Percentiles rank a stretch among this genome's conserved stretches.
Conservation (phyloP, 139 green algal species). For the Ulvella scutata region DNA sequence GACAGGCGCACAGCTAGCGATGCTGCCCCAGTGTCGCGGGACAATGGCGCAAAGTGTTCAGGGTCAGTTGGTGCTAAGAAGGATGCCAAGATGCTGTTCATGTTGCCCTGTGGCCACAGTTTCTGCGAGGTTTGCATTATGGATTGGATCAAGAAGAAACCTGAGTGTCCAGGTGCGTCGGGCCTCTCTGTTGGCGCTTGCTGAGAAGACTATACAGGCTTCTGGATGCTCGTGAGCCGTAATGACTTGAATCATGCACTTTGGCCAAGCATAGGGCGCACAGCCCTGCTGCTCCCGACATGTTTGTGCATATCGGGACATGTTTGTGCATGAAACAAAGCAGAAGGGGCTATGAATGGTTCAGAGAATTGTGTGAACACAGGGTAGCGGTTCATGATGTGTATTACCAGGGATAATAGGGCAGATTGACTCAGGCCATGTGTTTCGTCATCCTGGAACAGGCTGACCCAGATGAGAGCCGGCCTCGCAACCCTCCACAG, state of each 20-base stretch:
- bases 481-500: no score
- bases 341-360: not conserved
- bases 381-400: not conserved
- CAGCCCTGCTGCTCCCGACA: no score
- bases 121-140: conserved; percentile 48
- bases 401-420: no score
- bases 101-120: conserved; percentile 37
- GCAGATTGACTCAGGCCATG: no score
- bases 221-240: not conserved
- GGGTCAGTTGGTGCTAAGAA: not conserved
- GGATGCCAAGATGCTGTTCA: conserved; percentile 9
- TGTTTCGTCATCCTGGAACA: no score
- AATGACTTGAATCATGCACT: not conserved
- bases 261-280: not conserved
- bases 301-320: not conserved
- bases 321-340: not conserved
- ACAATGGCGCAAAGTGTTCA: no score
- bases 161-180: not conserved
- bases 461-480: no score
- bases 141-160: conserved; percentile 8
- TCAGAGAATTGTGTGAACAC: not conserved
- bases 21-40: no score
- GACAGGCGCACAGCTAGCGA: no score
- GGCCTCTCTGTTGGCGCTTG: no score
- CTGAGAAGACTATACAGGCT: not conserved